Base-by-base conservation (phyloP, 163 green algal species). In the Smithsoniella earleae region DNA sequence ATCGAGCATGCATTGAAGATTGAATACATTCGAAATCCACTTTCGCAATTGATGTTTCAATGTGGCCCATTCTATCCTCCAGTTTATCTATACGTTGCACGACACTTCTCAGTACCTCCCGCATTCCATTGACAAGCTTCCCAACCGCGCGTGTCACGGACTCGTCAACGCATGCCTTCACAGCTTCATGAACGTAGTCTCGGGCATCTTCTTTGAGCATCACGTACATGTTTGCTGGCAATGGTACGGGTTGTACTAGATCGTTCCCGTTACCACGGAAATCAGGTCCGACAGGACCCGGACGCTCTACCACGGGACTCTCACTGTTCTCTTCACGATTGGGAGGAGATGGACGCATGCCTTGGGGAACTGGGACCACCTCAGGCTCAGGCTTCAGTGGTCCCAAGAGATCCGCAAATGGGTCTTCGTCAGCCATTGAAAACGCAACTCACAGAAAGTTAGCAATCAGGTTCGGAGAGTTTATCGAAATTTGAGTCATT, bases 181-280 rank as follows among this genome's bases (percentile, higher is more conserved):
- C 58, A 5, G 58, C 58, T 13, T 69, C 58, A 0, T 30, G 31
- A 16, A 69, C 58, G 34, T 69, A 69, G 6, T 69, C 58, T 13
- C 58, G 20, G 4, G 58, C 58, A 34, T 69, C 58, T 1, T 69
- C 58, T 13, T 69, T 69, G 8, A 69, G 58, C 58, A 69, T 69
- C 8, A 69, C 58, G 58, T 69, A 69, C 58, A 69, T 69, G 58
- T 69, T 69, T 5, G 58, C 58, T 16, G 58, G 58, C 20, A 69
- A 33, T n/a, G 58, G 16, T 28, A 36, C 58, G 58, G 58, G 40
- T 13, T 10, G 13, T 49, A 13, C 40, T 49, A 13, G 13, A 49
- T 10, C 40, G 40, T 10, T 49, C n/a, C n/a, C n/a, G 40, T 49
- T 13, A 49, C 13, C 13, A 49, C 40, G 40, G 10, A 49, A 49